A percentile compares a stretch with the other conserved stretches of the same genome.
phyloP scores from a whole-genome alignment of 306 rosid genomes.

The Vicia sativa region DNA sequence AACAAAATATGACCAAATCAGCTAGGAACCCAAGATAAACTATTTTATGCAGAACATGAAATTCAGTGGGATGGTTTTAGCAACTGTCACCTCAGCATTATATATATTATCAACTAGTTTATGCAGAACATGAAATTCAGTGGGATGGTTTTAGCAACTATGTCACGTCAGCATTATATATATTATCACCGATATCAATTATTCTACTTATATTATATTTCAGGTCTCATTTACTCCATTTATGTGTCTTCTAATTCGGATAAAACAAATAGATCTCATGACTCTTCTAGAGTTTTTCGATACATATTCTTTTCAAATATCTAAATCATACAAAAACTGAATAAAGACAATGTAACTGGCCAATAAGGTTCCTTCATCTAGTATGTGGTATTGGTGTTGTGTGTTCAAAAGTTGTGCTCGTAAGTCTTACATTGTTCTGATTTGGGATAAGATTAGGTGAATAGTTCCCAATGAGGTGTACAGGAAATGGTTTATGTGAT shows the following conservation, averaged over 20 bases:
- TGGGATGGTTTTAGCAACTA: too few relatives aligned
- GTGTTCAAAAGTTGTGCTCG: neutral
- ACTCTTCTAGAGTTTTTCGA: slow-evolving; percentile 6
- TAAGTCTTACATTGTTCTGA: neutral
- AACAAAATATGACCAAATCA: slow-evolving; percentile 34
- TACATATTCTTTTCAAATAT: slow-evolving; percentile 1
- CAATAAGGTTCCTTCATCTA: slow-evolving; percentile 3
- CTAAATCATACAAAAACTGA: neutral
- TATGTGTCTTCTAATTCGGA: neutral
- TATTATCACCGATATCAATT: too few relatives aligned
- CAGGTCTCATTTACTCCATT: slow-evolving; percentile 8
- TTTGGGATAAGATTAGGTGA: slow-evolving; percentile 14
- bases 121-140: too few relatives aligned
- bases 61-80: slow-evolving; percentile 16
- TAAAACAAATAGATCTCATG: neutral
- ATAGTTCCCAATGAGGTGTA: neutral
- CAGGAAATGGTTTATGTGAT: neutral
- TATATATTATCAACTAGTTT: too few relatives aligned
- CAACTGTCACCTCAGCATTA: too few relatives aligned
- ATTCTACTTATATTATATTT: too few relatives aligned
- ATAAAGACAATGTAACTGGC: neutral
- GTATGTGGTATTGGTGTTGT: slow-evolving; percentile 10
- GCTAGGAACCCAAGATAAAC: slow-evolving; percentile 29
- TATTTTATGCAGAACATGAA: slow-evolving; percentile 33
- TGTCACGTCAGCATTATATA: too few relatives aligned